Percentiles rank a stretch among this genome's conserved stretches.
phyloP scores from a whole-genome alignment of 805 yeast genomes.

The Ascoidea rubescens region DNA sequence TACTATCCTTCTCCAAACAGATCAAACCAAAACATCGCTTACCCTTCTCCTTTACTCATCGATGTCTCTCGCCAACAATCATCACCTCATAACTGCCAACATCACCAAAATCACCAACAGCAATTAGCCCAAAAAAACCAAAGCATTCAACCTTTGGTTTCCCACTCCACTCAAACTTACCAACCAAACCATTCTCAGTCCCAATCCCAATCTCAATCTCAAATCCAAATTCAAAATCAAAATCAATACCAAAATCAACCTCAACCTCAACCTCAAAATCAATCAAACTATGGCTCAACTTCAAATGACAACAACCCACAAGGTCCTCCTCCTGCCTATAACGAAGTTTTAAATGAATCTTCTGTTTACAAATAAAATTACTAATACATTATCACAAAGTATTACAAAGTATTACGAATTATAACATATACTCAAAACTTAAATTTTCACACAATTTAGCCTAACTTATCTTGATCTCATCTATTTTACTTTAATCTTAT shows the following conservation, averaged over 20 bases:
- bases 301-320: background rate
- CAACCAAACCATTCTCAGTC: background rate
- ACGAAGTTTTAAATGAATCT: background rate
- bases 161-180: too few relatives aligned
- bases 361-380: too few relatives aligned
- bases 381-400: too few relatives aligned
- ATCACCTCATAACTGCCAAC: background rate
- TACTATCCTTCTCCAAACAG: constrained; percentile 1
- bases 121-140: background rate
- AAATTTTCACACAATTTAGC: too few relatives aligned
- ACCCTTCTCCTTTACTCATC: too few relatives aligned
- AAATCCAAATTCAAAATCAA: background rate
- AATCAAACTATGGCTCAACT: background rate
- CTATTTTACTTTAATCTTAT: too few relatives aligned
- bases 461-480: too few relatives aligned
- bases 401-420: too few relatives aligned
- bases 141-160: too few relatives aligned
- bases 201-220: background rate
- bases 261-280: background rate
- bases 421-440: too few relatives aligned
- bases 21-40: too few relatives aligned
- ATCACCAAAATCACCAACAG: background rate
- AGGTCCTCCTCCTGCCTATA: background rate
- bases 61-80: background rate
- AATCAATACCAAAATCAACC: background rate